Percentiles rank a stretch among this genome's conserved stretches.
phyloP scores from a whole-genome alignment of 108 stramenopile species.

The Aureococcus anophagefferens region DNA sequence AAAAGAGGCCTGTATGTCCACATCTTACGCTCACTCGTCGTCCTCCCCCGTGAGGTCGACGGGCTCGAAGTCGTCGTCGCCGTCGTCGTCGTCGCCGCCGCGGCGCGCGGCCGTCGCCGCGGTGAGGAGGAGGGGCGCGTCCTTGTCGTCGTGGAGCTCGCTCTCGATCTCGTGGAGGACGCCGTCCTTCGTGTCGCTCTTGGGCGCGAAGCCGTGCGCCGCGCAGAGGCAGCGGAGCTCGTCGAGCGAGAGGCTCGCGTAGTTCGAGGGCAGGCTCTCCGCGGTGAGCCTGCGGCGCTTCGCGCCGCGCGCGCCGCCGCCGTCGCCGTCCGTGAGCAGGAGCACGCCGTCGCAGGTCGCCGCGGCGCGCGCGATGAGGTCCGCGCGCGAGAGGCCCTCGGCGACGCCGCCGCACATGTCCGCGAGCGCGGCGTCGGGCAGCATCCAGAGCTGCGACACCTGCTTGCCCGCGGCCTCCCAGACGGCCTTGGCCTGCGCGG shows the following conservation, averaged over 20 bases:
- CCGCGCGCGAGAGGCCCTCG: not conserved
- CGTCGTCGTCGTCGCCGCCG: too few species aligned
- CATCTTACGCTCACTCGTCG: too few species aligned
- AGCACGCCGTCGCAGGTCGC: not conserved
- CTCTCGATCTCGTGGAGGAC: not conserved
- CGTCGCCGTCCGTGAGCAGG: not conserved
- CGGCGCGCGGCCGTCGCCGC: too few species aligned
- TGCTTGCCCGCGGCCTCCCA: not conserved
- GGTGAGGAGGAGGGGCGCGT: too few species aligned
- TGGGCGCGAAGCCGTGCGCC: not conserved
- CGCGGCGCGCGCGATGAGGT: not conserved
- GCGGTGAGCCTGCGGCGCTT: not conserved
- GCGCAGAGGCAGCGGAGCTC: not conserved
- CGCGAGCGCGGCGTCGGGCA: slow-evolving; percentile 1
- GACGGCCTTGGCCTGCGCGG: not conserved
- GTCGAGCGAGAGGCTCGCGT: not conserved
- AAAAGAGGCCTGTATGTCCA: too few species aligned
- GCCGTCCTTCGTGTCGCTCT: not conserved
- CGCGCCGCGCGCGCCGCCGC: too few species aligned
- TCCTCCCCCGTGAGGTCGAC: too few species aligned
- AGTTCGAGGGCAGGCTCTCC: not conserved
- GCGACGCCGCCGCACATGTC: not conserved
- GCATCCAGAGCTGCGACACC: not conserved
- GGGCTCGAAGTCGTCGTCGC: too few species aligned
- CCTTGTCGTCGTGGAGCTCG: not conserved